phyloP scores from a whole-genome alignment of 306 rosid species.

The Quercus ilex region DNA sequence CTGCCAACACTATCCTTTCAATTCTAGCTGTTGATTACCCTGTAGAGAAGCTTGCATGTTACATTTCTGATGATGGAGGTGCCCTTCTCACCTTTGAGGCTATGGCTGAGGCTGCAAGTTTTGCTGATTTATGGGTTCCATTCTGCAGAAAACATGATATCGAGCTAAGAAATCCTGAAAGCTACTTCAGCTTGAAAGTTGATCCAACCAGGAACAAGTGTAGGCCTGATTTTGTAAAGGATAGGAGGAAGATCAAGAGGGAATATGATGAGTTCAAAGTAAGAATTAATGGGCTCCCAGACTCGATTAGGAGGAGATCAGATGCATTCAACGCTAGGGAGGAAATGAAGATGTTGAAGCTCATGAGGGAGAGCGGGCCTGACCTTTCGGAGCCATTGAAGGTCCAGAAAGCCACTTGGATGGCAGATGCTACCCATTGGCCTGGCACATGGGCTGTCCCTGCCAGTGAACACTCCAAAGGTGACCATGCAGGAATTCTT shows the following conservation, averaged over 20 bases:
- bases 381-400: conserved; percentile 41
- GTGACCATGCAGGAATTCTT: conserved; percentile 91
- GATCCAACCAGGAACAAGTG: conserved; percentile 87
- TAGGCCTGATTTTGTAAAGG: conserved; percentile 76
- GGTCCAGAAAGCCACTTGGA: conserved; percentile 47
- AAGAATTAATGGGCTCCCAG: conserved; percentile 74
- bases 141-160: conserved; percentile 73
- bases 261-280: conserved; percentile 96
- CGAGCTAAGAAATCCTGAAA: conserved; percentile 90
- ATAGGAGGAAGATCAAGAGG: conserved; percentile 84
- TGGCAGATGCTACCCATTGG: conserved; percentile 97
- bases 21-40: conserved; percentile 87
- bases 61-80: conserved; percentile 89
- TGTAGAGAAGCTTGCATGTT: conserved; percentile 77
- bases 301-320: conserved; percentile 76
- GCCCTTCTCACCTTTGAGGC: conserved; percentile 82
- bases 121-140: conserved; percentile 92
- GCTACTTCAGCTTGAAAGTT: conserved; percentile 64
- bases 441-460: conserved; percentile 69
- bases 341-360: conserved; percentile 54
- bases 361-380: conserved; percentile 37
- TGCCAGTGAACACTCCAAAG: conserved; percentile 48
- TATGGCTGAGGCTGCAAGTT: conserved; percentile 93
- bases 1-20: conserved; percentile 90
- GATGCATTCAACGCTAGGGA: conserved; percentile 70